Percentiles rank a stretch among this genome's conserved stretches.
These are phyloP conservation scores for Climacium dendroides DNA, from an alignment of 225 moss, liverwort and hornwort species.

Conservation along the genomic window DNA sequence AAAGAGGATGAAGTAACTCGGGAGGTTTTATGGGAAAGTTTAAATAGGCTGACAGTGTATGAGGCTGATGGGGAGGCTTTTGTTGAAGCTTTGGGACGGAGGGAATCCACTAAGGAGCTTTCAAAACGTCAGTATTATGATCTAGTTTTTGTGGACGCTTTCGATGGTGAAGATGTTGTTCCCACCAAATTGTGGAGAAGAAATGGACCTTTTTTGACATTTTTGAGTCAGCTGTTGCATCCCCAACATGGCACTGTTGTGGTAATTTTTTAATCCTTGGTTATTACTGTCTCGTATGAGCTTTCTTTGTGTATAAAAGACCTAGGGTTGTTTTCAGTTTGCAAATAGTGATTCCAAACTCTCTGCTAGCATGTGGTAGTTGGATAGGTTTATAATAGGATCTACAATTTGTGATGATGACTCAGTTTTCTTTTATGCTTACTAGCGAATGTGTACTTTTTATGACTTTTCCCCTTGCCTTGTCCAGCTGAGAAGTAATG, in stretches of 20 bases:
- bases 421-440: neutral
- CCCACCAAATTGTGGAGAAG: conserved; percentile 60
- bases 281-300: neutral
- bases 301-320: neutral
- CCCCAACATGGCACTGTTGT: conserved; percentile 83
- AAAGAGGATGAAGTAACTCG: neutral
- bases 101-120: neutral
- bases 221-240: conserved; percentile 47
- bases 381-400: neutral
- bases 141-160: conserved; percentile 88
- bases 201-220: conserved; percentile 52
- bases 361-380: neutral
- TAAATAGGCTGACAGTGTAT: conserved; percentile 43
- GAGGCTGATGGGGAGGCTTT: conserved; percentile 73
- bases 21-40: conserved; percentile 44
- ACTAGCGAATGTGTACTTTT: neutral
- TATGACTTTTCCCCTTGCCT: neutral
- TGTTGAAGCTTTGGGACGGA: conserved; percentile 28
- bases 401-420: neutral
- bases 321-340: neutral
- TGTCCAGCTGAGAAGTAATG: neutral
- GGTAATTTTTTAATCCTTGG: conserved; percentile 25
- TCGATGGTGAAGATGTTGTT: conserved; percentile 80
- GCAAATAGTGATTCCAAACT: neutral
- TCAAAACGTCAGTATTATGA: conserved; percentile 41